Conservation (phyloP, 179 eudicot species). For the Silene noctiflora region DNA sequence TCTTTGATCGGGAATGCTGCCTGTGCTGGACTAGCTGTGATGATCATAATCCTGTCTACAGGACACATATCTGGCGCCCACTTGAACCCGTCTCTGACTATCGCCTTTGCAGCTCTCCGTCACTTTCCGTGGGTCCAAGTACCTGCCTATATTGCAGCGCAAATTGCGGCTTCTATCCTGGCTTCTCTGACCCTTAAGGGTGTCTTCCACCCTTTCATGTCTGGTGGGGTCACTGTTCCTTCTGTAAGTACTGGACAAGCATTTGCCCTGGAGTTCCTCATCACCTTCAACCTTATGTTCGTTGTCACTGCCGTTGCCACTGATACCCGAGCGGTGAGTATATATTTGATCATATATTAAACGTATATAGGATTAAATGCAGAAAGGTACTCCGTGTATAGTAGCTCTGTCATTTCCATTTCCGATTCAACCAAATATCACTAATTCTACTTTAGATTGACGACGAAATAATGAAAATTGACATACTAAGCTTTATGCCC, state of each 20-base stretch:
- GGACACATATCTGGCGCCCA: slow-evolving; percentile 98
- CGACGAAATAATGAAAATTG: too few relatives aligned
- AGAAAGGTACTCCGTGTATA: neutral
- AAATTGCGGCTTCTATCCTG: slow-evolving; percentile 50
- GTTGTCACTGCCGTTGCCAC: slow-evolving; percentile 98
- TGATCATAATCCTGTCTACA: slow-evolving; percentile 81
- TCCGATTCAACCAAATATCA: too few relatives aligned
- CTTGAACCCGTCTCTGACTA: slow-evolving; percentile 80
- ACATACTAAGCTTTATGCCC: too few relatives aligned
- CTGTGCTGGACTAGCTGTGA: slow-evolving; percentile 81
- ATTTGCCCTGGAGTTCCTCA: slow-evolving; percentile 78
- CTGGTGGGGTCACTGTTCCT: slow-evolving; percentile 91
- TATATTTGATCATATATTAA: neutral
- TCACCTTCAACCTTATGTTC: slow-evolving; percentile 94
- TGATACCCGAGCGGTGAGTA: slow-evolving; percentile 84
- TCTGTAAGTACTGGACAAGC: slow-evolving; percentile 59
- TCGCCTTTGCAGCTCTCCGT: slow-evolving; percentile 82
- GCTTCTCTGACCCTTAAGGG: slow-evolving; percentile 74
- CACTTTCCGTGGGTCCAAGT: slow-evolving; percentile 96
- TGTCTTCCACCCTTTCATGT: slow-evolving; percentile 73
- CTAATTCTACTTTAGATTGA: too few relatives aligned
- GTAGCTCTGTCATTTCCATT: too few relatives aligned
- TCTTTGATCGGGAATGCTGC: slow-evolving; percentile 78
- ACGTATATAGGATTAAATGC: neutral
- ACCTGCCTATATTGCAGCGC: slow-evolving; percentile 48